A percentile compares a stretch with the other conserved stretches of the same genome.
phyloP scores from a whole-genome alignment of 495 filamentous ascomycete genomes.

The Cercophora newfieldiana region DNA sequence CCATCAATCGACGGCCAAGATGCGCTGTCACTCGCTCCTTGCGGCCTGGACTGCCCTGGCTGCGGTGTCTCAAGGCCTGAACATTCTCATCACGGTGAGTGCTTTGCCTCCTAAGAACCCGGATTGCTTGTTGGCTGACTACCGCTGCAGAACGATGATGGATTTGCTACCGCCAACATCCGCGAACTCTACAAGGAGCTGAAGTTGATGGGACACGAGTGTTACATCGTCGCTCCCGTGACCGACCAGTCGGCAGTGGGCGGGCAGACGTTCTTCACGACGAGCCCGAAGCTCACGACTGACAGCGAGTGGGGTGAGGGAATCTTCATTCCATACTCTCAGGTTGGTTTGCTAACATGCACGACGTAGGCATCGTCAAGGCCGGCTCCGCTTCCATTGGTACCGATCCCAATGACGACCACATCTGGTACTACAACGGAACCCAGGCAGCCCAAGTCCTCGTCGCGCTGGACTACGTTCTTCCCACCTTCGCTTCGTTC shows the following conservation, averaged over 20 bases:
- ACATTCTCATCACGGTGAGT: conserved; percentile 28
- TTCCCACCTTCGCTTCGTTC: conserved; percentile 45
- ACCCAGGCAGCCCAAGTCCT: conserved; percentile 41
- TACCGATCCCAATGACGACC: conserved; percentile 39
- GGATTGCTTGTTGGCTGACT: not conserved
- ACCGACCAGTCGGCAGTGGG: conserved; percentile 30
- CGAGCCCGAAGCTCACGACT: conserved; percentile 29
- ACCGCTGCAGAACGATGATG: conserved; percentile 40
- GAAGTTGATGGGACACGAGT: conserved; percentile 39
- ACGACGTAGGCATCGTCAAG: conserved; percentile 34
- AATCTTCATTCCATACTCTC: not conserved
- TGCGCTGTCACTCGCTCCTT: conserved; percentile 14
- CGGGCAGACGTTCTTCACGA: conserved; percentile 32
- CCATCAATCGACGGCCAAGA: conserved; percentile 5
- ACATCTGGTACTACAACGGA: conserved; percentile 53
- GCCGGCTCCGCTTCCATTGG: conserved; percentile 32
- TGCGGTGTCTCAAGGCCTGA: conserved; percentile 11
- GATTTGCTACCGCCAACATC: conserved; percentile 44
- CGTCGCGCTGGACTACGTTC: conserved; percentile 51
- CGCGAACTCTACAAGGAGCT: conserved; percentile 44
- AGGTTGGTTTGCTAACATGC: conserved; percentile 15
- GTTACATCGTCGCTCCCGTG: conserved; percentile 37
- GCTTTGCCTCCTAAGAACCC: not conserved
- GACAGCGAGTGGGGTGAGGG: conserved; percentile 23
- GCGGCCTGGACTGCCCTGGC: conserved; percentile 13